phyloP scores from a whole-genome alignment of 306 rosid genomes.

The Arachis stenosperma region DNA sequence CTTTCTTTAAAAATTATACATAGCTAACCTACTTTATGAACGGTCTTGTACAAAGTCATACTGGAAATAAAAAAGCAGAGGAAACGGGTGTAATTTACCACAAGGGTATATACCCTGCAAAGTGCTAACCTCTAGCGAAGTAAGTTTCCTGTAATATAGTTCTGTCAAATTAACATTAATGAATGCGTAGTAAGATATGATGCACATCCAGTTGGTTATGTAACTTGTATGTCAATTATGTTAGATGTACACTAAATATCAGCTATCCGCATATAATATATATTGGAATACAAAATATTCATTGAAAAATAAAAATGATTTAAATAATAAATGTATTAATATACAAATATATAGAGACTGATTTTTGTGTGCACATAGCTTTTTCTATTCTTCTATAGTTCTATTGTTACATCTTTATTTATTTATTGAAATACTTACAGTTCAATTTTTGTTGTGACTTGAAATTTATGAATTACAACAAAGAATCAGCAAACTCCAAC shows the following conservation, averaged over 20 bases:
- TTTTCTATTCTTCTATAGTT: too few species aligned
- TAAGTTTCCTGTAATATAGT: neutral
- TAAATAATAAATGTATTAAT: too few species aligned
- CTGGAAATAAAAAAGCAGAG: neutral
- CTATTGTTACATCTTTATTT: too few species aligned
- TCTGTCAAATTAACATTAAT: conserved; percentile 12
- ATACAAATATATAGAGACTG: too few species aligned
- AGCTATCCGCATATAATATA: too few species aligned
- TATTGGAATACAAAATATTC: too few species aligned
- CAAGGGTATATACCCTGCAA: neutral
- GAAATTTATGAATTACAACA: neutral
- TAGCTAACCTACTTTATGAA: neutral
- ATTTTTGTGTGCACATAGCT: too few species aligned
- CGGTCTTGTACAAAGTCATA: neutral
- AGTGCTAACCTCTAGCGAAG: neutral
- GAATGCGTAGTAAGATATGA: conserved; percentile 8
- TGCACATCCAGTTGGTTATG: conserved; percentile 6
- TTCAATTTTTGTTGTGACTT: neutral
- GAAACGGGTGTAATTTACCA: neutral
- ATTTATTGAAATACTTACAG: neutral
- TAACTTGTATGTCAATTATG: too few species aligned
- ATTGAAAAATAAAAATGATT: too few species aligned
- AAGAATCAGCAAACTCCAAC: conserved; percentile 13
- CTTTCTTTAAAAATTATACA: neutral
- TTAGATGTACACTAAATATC: too few species aligned